These are phyloP conservation scores for Candida koratica DNA, from an alignment of 805 yeast genomes.

Conservation along the genomic window DNA sequence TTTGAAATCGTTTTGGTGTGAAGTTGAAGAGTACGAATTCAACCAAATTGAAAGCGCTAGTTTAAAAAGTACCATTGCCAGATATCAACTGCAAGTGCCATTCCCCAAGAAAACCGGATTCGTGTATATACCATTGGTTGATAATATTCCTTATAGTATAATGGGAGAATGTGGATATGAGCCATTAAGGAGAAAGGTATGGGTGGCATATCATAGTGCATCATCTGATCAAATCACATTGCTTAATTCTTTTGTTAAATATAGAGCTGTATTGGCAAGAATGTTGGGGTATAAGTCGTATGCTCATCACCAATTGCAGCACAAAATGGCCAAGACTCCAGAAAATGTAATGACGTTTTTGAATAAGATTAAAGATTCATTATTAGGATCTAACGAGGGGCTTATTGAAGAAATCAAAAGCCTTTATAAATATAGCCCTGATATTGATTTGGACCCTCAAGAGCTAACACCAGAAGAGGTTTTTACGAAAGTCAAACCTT, in stretches of 20 bases:
- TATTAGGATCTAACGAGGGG: constrained; percentile 25
- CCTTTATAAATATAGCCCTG: constrained; percentile 36
- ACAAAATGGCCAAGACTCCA: constrained; percentile 85
- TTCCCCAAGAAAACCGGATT: constrained; percentile 4
- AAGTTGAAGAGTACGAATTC: constrained; percentile 28
- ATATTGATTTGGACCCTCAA: constrained; percentile 6
- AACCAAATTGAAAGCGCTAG: constrained; percentile 20
- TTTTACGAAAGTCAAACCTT: constrained; percentile 59
- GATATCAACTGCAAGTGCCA: constrained; percentile 25
- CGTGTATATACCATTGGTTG: constrained; percentile 41
- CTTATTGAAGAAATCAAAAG: constrained; percentile 57
- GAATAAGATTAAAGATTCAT: constrained; percentile 49
- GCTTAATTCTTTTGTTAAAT: constrained; percentile 55
- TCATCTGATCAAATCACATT: constrained; percentile 56
- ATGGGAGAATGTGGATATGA: constrained; percentile 56
- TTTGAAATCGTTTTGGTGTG: constrained; percentile 35
- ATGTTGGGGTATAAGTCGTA: constrained; percentile 68
- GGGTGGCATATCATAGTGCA: constrained; percentile 72
- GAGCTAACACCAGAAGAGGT: constrained; percentile 33
- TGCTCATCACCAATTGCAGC: constrained; percentile 77
- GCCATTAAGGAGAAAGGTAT: constrained; percentile 58
- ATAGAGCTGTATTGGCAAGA: constrained; percentile 67
- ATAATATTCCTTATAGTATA: constrained; percentile 61
- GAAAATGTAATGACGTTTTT: constrained; percentile 71
- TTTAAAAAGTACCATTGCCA: constrained; percentile 24